Percentiles rank a stretch among this genome's conserved stretches.
phyloP scores from a whole-genome alignment of 1,284 basidiomycete genomes.

The Leccinum angustisporum region DNA sequence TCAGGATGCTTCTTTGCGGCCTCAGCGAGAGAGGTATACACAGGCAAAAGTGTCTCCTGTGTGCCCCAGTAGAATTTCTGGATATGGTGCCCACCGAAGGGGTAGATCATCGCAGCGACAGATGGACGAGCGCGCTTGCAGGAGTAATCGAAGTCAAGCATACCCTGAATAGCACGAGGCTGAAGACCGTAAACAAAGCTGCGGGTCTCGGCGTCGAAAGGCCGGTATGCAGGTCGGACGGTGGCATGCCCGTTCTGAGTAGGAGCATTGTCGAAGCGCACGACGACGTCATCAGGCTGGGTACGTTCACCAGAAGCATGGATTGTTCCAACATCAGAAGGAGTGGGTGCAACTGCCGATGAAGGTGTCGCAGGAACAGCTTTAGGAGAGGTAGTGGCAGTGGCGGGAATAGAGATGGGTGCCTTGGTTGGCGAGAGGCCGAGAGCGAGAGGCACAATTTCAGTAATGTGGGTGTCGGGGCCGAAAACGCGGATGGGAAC shows the following conservation, averaged over 20 bases:
- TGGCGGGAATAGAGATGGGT: slow-evolving; percentile 40
- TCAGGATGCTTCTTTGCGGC: slow-evolving; percentile 95
- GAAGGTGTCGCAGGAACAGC: slow-evolving; percentile 27
- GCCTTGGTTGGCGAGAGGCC: slow-evolving; percentile 62
- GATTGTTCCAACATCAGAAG: slow-evolving; percentile 68
- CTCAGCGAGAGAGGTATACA: slow-evolving; percentile 93
- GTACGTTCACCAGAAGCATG: slow-evolving; percentile 79
- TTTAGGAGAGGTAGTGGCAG: slow-evolving; percentile 42
- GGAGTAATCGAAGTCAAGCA: slow-evolving; percentile 99
- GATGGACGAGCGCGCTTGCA: slow-evolving; percentile 93
- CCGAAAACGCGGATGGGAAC: slow-evolving; percentile 97
- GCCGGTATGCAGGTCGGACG: slow-evolving; percentile 76
- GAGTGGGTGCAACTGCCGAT: slow-evolving; percentile 29
- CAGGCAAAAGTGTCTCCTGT: slow-evolving; percentile 96
- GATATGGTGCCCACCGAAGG: slow-evolving; percentile 99
- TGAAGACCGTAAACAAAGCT: slow-evolving; percentile 98
- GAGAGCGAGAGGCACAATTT: slow-evolving; percentile 96
- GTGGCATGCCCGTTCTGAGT: slow-evolving; percentile 32
- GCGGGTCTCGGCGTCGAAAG: slow-evolving; percentile 90
- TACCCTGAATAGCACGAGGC: slow-evolving; percentile 98
- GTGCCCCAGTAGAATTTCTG: slow-evolving; percentile 99
- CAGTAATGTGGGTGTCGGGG: slow-evolving; percentile 98
- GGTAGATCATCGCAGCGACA: slow-evolving; percentile 99
- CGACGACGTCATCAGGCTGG: slow-evolving; percentile 87
- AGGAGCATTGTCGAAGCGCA: slow-evolving; percentile 68